These are phyloP conservation scores for Rutstroemia sp. DNA, from an alignment of 2,329 filamentous ascomycete species.

Conservation along the genomic window DNA sequence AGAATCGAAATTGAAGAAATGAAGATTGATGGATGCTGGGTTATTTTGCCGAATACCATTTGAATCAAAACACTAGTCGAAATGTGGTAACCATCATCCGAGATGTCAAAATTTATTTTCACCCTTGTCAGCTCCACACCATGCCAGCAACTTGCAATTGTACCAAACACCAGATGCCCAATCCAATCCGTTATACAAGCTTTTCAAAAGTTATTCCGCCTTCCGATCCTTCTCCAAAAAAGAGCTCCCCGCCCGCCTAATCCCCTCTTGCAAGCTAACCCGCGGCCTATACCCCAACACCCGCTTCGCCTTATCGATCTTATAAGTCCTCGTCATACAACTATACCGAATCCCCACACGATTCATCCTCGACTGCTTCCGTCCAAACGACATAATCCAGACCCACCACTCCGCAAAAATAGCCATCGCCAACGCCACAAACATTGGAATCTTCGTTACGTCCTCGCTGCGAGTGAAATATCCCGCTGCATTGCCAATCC, in stretches of 20 bases:
- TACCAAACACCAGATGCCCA: too few species aligned
- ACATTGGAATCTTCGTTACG: slow-evolving; percentile 8
- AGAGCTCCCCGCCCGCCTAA: background rate
- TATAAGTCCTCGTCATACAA: background rate
- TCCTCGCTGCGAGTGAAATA: slow-evolving; percentile 7
- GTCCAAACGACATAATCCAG: slow-evolving; percentile 11
- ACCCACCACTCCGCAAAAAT: slow-evolving; percentile 14
- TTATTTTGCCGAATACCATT: too few species aligned
- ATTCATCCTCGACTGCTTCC: background rate
- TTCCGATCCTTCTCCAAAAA: background rate
- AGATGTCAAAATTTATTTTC: too few species aligned
- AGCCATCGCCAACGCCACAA: slow-evolving; percentile 7
- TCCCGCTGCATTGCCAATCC: slow-evolving; percentile 6
- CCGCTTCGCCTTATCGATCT: background rate
- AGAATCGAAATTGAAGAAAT: too few species aligned
- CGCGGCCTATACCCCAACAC: background rate
- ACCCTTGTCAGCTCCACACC: too few species aligned
- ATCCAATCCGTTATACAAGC: too few species aligned
- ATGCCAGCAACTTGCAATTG: too few species aligned
- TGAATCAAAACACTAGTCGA: too few species aligned
- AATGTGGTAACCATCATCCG: too few species aligned
- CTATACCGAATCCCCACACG: background rate
- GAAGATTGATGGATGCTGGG: too few species aligned
- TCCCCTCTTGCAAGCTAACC: background rate
- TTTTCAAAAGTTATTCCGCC: background rate